Base-by-base conservation (phyloP, 768 basidiomycete species). In the Brasilioporus rufonigricans region DNA sequence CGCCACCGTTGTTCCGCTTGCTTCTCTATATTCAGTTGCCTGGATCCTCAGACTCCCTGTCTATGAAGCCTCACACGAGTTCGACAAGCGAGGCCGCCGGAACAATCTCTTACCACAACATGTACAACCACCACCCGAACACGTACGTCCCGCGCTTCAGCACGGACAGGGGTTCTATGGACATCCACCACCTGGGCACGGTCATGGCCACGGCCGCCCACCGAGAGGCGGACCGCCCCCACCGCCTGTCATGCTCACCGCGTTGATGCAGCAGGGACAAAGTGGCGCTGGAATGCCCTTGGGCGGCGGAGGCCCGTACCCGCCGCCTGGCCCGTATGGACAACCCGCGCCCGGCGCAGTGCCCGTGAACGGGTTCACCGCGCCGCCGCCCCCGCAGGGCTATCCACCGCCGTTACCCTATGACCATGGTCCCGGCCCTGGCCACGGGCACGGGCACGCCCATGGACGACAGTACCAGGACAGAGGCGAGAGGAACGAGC, bases 51-150 rank as follows among this genome's bases (percentile, higher is more conserved):
- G 89, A 44, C 75, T 91, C 26, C 89, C 89, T 5, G 74, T 76
- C 8, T 92, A 92, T 59, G 89, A 92, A 69, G 81, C 89, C 1
- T 92, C 89, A 1, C 89, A 92, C 58, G 89, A 92, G 66, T 89
- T 88, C 39, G 87, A 89, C 70, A 87, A 84, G 63, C 84, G 86
- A 27, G 84, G 83, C 3, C 83, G 86, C 21, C 77, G 86, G 33
- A 70, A 75, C 70, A 69, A 58, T 68, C 65, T 50, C 38, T 60
- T 63, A 26, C 62, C 57, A 26, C 65, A 62, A 16, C 60, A 61
- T 23, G 67, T 59, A 38, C 64, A 58, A 27, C 66, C 61, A 13
- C 67, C 66, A 1, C 74, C 68, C 16, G 65, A 68, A 31, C 65
- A 70, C 38, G 68, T 70, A 44, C 74, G 75, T 26, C 66, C 73